These are phyloP conservation scores for Helicostylum pulchrum DNA, from an alignment of 192 early-diverging fungal species.

Conservation along the genomic window DNA sequence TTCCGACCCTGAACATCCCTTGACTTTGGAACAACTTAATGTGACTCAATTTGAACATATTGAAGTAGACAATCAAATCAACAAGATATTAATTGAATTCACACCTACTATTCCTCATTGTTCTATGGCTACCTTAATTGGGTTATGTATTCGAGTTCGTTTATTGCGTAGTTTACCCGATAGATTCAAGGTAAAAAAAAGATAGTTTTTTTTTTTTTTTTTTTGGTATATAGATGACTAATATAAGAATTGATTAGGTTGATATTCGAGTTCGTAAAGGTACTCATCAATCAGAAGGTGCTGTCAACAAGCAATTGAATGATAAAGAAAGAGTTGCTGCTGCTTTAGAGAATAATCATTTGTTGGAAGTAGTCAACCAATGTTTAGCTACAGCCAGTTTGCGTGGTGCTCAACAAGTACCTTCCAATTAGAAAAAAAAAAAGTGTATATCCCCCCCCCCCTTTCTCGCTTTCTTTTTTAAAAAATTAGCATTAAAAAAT, in stretches of 20 bases:
- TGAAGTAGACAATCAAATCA: conserved; percentile 65
- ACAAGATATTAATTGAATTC: conserved; percentile 78
- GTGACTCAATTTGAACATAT: conserved; percentile 88
- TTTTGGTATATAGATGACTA: neutral
- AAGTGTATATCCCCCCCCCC: no score
- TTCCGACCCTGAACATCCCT: conserved; percentile 97
- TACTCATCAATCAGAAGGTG: conserved; percentile 92
- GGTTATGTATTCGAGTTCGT: conserved; percentile 92
- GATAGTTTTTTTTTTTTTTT: neutral
- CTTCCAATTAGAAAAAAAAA: conserved; percentile 1
- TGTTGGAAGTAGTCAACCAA: conserved; percentile 95
- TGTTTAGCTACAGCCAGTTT: conserved; percentile 62
- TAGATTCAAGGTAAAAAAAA: conserved; percentile 72
- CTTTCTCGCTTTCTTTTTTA: no score
- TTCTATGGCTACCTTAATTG: conserved; percentile 98
- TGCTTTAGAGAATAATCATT: conserved; percentile 90
- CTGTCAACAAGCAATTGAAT: conserved; percentile 98
- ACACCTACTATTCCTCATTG: conserved; percentile 99
- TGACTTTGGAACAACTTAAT: conserved; percentile 96
- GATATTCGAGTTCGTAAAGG: conserved; percentile 89
- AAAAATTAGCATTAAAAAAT: no score
- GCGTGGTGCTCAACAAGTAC: conserved; percentile 19
- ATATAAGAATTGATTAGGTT: conserved; percentile 42
- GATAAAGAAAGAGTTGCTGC: conserved; percentile 99
- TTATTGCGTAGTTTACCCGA: conserved; percentile 83